Conservation (phyloP, 2,329 filamentous ascomycete genomes). For the Xylariales sp. region DNA sequence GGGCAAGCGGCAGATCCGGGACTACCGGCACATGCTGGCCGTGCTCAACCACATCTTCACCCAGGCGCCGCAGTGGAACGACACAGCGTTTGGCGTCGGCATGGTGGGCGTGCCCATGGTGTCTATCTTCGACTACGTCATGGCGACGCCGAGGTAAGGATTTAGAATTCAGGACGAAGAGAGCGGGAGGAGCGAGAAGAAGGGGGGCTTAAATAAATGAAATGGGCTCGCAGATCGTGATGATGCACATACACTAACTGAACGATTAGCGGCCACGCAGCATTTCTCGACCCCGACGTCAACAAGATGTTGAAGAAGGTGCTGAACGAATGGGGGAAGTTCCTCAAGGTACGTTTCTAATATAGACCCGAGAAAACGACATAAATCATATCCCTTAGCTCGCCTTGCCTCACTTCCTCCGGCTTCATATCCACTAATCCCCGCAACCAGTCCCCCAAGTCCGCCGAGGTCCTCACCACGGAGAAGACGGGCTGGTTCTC, state of each 20-base stretch:
- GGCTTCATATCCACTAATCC: neutral
- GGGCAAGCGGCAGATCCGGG: conserved; percentile 68
- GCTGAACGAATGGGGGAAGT: conserved; percentile 68
- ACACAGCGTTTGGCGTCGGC: conserved; percentile 62
- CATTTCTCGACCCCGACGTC: conserved; percentile 66
- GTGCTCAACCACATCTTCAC: conserved; percentile 71
- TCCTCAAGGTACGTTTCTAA: conserved; percentile 54
- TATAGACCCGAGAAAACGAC: neutral
- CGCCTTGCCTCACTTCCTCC: neutral
- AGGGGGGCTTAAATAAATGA: neutral
- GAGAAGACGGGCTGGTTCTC: conserved; percentile 67
- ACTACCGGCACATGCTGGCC: conserved; percentile 74
- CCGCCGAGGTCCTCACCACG: conserved; percentile 61
- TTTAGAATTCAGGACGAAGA: neutral
- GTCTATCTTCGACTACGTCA: conserved; percentile 66
- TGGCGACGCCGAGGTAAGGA: conserved; percentile 62
- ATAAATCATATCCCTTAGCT: neutral
- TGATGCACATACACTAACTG: neutral
- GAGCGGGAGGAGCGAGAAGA: no score
- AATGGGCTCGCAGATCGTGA: neutral
- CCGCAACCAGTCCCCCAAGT: conserved; percentile 60
- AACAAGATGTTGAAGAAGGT: conserved; percentile 65
- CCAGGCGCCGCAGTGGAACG: conserved; percentile 64
- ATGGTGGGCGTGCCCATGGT: conserved; percentile 67
- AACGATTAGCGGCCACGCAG: conserved; percentile 59